These are phyloP conservation scores for Daldinia vernicosa DNA, from an alignment of 495 filamentous ascomycete genomes.

Conservation along the genomic window DNA sequence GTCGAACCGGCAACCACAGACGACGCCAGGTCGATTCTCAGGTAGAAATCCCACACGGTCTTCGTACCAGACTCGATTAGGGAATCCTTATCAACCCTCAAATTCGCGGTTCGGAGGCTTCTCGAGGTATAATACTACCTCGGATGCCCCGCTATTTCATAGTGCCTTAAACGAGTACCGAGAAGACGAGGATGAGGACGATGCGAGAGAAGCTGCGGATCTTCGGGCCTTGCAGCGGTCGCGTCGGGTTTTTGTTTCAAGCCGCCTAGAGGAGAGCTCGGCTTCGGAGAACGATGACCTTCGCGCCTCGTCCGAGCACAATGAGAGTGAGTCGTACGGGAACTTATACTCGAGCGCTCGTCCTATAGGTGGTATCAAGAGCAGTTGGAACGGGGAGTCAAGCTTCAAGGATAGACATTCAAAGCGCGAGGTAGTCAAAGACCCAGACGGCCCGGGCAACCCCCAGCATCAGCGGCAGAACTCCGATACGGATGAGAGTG, in stretches of 20 bases:
- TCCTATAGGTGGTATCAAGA: conserved; percentile 63
- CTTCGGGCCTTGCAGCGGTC: conserved; percentile 90
- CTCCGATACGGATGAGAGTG: conserved; percentile 64
- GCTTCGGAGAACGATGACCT: conserved; percentile 77
- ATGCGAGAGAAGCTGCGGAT: conserved; percentile 91
- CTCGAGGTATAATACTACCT: conserved; percentile 69
- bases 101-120: conserved; percentile 77
- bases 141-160: conserved; percentile 91
- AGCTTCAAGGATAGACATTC: conserved; percentile 49
- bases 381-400: conserved; percentile 65
- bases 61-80: conserved; percentile 53
- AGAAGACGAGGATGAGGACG: conserved; percentile 92
- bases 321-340: conserved; percentile 54
- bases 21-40: conserved; percentile 49
- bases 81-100: conserved; percentile 77
- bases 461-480: conserved; percentile 55
- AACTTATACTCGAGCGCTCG: conserved; percentile 48
- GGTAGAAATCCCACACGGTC: conserved; percentile 47
- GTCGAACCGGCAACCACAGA: conserved; percentile 45
- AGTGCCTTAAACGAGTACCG: conserved; percentile 78
- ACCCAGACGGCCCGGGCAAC: conserved; percentile 52
- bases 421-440: conserved; percentile 49
- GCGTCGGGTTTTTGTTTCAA: conserved; percentile 83
- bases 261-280: conserved; percentile 79
- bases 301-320: conserved; percentile 63